These are phyloP conservation scores for Podospora pseudoanserina DNA, from an alignment of 495 filamentous ascomycete genomes.

Conservation along the genomic window DNA sequence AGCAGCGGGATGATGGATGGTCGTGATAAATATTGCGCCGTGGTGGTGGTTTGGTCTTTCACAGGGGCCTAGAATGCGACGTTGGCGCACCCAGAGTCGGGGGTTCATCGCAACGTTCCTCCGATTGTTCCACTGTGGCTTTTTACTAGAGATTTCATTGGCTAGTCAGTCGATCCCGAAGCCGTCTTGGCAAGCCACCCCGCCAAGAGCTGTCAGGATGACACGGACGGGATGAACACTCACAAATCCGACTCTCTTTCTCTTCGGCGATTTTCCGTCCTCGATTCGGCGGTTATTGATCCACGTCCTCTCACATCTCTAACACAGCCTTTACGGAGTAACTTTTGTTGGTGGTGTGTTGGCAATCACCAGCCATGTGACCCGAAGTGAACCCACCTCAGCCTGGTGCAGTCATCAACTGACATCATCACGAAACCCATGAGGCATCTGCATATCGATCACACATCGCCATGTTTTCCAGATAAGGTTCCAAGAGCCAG, in stretches of 20 bases:
- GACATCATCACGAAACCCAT: too few relatives aligned
- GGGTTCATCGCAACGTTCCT: constrained; percentile 11
- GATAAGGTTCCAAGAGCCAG: too few relatives aligned
- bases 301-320: too few relatives aligned
- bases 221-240: background rate
- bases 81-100: background rate
- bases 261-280: background rate
- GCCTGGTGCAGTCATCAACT: too few relatives aligned
- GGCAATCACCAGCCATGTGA: too few relatives aligned
- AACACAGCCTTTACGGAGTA: too few relatives aligned
- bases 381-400: too few relatives aligned
- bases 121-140: constrained; percentile 17
- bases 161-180: background rate
- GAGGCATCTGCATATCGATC: too few relatives aligned
- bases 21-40: background rate
- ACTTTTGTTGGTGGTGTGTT: too few relatives aligned
- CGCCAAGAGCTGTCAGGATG: background rate
- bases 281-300: background rate
- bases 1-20: background rate
- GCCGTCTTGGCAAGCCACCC: constrained; percentile 16
- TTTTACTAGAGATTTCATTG: constrained; percentile 6
- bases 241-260: background rate
- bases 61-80: background rate
- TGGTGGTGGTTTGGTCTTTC: background rate
- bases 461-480: too few relatives aligned